phyloP scores from a whole-genome alignment of 176 grass and related monocot genomes.

The Guadua angustifolia region DNA sequence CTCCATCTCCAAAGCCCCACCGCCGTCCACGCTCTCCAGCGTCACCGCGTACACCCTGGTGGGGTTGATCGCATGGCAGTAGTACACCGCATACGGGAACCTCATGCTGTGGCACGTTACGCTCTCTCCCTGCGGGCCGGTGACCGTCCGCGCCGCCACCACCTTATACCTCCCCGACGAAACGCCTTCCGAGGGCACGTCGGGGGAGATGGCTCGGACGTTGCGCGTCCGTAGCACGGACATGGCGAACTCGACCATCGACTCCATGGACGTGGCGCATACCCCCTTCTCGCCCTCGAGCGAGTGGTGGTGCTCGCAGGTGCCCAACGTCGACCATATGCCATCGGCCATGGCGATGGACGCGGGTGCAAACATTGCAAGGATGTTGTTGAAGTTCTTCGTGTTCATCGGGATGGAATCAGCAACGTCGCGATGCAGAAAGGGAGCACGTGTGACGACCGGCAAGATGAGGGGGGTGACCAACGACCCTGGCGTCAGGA shows the following conservation, averaged over 20 bases:
- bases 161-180: constrained; percentile 13
- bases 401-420: too few relatives aligned
- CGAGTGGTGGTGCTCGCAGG: constrained; percentile 26
- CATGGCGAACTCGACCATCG: too few relatives aligned
- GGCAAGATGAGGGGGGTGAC: too few relatives aligned
- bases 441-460: too few relatives aligned
- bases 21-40: background rate
- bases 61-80: constrained; percentile 38
- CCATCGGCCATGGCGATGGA: background rate
- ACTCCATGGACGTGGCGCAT: too few relatives aligned
- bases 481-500: too few relatives aligned
- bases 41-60: constrained; percentile 15
- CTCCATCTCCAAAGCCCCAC: background rate
- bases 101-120: constrained; percentile 33
- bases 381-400: background rate
- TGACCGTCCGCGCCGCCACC: background rate
- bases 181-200: background rate
- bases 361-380: background rate
- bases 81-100: constrained; percentile 38
- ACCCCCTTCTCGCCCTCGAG: background rate
- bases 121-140: background rate
- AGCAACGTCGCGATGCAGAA: too few relatives aligned
- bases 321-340: constrained; percentile 19
- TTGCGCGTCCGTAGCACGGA: too few relatives aligned
- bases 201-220: background rate